phyloP scores from a whole-genome alignment of 2,329 filamentous ascomycete genomes.

The Cercospora berteroae region DNA sequence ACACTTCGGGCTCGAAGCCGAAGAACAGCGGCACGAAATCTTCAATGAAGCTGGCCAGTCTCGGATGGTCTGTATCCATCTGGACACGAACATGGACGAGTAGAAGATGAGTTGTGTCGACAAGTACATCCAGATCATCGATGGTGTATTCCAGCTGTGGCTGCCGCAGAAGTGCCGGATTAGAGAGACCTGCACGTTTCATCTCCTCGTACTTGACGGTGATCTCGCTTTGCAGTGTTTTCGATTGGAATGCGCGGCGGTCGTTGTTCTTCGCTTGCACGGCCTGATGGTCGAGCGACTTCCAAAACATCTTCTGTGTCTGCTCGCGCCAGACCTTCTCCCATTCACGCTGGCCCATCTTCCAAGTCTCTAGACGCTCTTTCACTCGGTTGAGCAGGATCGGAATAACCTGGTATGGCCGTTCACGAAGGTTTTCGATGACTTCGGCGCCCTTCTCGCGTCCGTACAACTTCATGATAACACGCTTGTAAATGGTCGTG shows the following conservation, averaged over 20 bases:
- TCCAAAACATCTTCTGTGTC: conserved; percentile 91
- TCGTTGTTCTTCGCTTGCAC: conserved; percentile 84
- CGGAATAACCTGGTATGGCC: conserved; percentile 83
- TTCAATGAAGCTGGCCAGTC: conserved; percentile 48
- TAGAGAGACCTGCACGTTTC: conserved; percentile 56
- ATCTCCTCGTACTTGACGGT: conserved; percentile 92
- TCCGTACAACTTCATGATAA: conserved; percentile 96
- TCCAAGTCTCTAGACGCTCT: conserved; percentile 96
- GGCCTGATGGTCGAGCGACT: conserved; percentile 94
- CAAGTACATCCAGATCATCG: conserved; percentile 54
- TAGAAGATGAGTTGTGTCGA: conserved; percentile 49
- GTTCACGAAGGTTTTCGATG: conserved; percentile 78
- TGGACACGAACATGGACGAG: conserved; percentile 45
- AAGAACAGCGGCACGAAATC: conserved; percentile 54
- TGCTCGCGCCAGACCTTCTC: conserved; percentile 98
- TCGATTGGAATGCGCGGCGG: conserved; percentile 81
- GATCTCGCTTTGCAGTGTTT: conserved; percentile 85
- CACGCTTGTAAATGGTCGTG: conserved; percentile 93
- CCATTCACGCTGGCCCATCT: conserved; percentile 95
- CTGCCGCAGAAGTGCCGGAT: conserved; percentile 31
- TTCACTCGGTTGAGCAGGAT: conserved; percentile 86
- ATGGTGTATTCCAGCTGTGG: conserved; percentile 74
- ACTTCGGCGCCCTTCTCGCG: conserved; percentile 78
- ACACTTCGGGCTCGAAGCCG: conserved; percentile 52
- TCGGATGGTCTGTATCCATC: conserved; percentile 45